Evolutionary conservation across 1,284 basidiomycete species (phyloP), one percentile per base, ranked within the genome.

Genomic region (Caloboletus firmus): DNA sequence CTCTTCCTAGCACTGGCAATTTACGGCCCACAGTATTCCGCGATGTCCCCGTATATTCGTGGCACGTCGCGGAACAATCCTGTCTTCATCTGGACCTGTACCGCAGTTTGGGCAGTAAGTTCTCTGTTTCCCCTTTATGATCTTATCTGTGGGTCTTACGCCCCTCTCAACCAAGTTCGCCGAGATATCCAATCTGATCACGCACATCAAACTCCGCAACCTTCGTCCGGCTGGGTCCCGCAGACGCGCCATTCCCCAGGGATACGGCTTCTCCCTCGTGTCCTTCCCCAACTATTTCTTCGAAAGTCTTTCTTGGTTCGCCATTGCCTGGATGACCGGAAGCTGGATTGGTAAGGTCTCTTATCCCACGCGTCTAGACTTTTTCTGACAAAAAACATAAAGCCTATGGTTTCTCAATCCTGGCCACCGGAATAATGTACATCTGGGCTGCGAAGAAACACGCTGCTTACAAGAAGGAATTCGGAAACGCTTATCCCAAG

Each of bases 251-350:
- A 89, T 98, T 64, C 96, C 97, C 0, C 77, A 79, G 26, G 96
- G 89, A 31, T 93, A 90, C 59, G 93, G 93, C 3, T 99, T 98
- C 74, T 79, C 85, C 55, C 74, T 85, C 37, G 84, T 97, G 37
- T 90, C 91, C 7, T 93, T 85, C 76, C 94, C 97, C 31, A 98
- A 99, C 73, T 99, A 99, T 75, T 88, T 93, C 69, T 98, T 96
- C 69, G 97, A 99, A 74, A 79, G 79, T 30, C 59, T 97, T 36
- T 86, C 79, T 0, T 97, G 96, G 91, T 66, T 81, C 12, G 78
- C 82, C 22, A 79, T 98, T 51, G 82, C 83, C 26, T 77, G 80
- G 35, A 85, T 99, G 82, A 95, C 94, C 4, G 82, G 85, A 49
- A 91, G 88, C 63, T 76, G 84, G 62, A 85, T 84, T 45, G 83